Conservation (phyloP, 2,329 filamentous ascomycete genomes). For the Alternaria novae-zelandiae region DNA sequence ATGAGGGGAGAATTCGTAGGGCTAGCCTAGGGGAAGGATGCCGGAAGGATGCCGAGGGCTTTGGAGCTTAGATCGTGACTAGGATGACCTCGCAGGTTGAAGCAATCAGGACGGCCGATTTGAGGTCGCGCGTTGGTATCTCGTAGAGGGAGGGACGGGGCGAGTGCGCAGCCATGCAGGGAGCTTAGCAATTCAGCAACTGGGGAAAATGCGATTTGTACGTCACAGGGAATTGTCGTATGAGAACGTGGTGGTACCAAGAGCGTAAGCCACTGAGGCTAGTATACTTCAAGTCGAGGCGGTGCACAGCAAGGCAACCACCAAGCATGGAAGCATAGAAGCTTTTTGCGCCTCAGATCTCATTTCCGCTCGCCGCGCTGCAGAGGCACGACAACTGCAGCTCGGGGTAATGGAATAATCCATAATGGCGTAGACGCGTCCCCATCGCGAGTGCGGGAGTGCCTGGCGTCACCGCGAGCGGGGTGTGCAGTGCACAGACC, state of each 20-base stretch:
- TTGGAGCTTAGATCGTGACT: not conserved
- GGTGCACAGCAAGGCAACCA: not conserved
- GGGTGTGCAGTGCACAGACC: not conserved
- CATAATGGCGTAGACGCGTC: not conserved
- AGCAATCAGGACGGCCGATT: not conserved
- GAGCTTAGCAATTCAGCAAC: not conserved
- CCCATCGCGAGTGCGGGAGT: not conserved
- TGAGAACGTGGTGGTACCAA: not conserved
- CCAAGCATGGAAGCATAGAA: not conserved
- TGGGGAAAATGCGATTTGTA: not conserved
- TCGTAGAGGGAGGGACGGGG: not conserved
- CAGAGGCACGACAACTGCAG: not conserved
- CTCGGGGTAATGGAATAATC: not conserved
- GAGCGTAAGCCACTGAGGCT: not conserved
- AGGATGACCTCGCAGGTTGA: not conserved
- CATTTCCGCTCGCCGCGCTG: not conserved
- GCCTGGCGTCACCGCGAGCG: not conserved
- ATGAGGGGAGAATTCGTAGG: not conserved
- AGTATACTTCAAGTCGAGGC: not conserved
- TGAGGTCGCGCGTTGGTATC: not conserved
- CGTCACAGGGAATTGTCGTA: not conserved
- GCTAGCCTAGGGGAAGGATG: not conserved
- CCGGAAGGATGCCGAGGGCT: not conserved
- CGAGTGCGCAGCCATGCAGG: not conserved
- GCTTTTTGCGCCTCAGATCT: not conserved